Conservation (phyloP, 805 yeast genomes). For the Saccharomycopsis amapae region DNA sequence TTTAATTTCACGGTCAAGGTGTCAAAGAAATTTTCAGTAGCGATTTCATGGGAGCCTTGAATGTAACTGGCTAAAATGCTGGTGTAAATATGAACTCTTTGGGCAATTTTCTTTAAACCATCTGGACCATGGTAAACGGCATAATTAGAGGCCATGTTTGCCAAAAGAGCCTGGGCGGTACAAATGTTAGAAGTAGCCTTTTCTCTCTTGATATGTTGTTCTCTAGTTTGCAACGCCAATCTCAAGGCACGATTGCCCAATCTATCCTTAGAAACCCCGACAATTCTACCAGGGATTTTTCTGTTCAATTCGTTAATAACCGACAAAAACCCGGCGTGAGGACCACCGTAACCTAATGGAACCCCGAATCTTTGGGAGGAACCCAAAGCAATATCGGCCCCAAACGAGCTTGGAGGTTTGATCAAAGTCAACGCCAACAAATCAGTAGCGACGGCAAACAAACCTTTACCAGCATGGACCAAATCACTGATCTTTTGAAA, state of each 20-base stretch:
- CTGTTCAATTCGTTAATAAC: slow-evolving; percentile 75
- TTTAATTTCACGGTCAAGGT: slow-evolving; percentile 63
- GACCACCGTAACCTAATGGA: slow-evolving; percentile 97
- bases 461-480: slow-evolving; percentile 65
- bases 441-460: slow-evolving; percentile 85
- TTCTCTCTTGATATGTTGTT: slow-evolving; percentile 95
- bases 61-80: slow-evolving; percentile 60
- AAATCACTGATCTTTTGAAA: slow-evolving; percentile 51
- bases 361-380: slow-evolving; percentile 95
- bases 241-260: slow-evolving; percentile 84
- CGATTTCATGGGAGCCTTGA: slow-evolving; percentile 38
- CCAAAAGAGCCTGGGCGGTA: slow-evolving; percentile 94
- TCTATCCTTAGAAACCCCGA: slow-evolving; percentile 89
- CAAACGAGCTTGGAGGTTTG: slow-evolving; percentile 76
- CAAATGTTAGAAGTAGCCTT: slow-evolving; percentile 97
- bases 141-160: slow-evolving; percentile 92
- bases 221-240: slow-evolving; percentile 94
- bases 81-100: slow-evolving; percentile 68
- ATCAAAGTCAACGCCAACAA: slow-evolving; percentile 79
- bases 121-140: slow-evolving; percentile 94
- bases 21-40: slow-evolving; percentile 72
- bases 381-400: slow-evolving; percentile 92
- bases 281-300: slow-evolving; percentile 93
- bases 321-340: slow-evolving; percentile 96
- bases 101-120: slow-evolving; percentile 74